phyloP scores from a whole-genome alignment of 441 rosid genomes.

The Populus hybrid region DNA sequence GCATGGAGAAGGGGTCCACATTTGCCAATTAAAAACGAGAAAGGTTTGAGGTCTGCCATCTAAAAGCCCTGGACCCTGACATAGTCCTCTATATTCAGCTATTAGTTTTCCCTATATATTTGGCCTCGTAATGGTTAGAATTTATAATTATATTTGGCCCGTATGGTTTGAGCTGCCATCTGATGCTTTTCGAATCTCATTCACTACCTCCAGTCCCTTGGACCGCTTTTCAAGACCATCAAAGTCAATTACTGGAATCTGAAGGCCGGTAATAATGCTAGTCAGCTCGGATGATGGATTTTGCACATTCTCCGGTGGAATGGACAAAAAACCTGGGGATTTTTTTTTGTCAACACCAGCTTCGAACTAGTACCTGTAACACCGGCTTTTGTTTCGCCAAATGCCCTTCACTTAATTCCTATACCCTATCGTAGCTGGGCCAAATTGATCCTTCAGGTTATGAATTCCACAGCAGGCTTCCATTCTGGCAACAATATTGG shows the following conservation, averaged over 20 bases:
- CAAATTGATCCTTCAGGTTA: constrained; percentile 6
- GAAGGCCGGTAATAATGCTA: not conserved
- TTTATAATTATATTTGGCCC: too few relatives aligned
- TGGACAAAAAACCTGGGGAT: constrained; percentile 42
- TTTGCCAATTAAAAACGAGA: constrained; percentile 26
- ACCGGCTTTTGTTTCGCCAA: constrained; percentile 42
- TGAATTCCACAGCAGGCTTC: constrained; percentile 14
- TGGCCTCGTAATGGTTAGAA: constrained; percentile 29
- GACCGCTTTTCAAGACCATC: constrained; percentile 23
- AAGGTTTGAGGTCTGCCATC: constrained; percentile 34
- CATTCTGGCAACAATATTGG: constrained; percentile 13
- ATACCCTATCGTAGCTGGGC: constrained; percentile 27
- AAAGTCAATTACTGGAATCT: constrained; percentile 48
- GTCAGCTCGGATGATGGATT: not conserved
- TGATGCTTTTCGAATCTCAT: constrained; percentile 32
- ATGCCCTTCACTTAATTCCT: constrained; percentile 40
- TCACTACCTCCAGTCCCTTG: constrained; percentile 23
- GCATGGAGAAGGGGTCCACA: not conserved
- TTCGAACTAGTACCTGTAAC: constrained; percentile 35
- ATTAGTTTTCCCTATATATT: constrained; percentile 31
- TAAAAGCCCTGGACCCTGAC: constrained; percentile 34
- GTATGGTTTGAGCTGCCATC: too few relatives aligned
- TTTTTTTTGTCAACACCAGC: constrained; percentile 26
- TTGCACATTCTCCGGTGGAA: constrained; percentile 23
- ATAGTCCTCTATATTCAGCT: constrained; percentile 25